phyloP scores from a whole-genome alignment of 306 rosid genomes.

The Prunus persica region Prunus_persica_NCBIv2 NC_034014.1:30191501-30192000 shows the following conservation, averaged over 20 bases:
- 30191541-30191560: slow-evolving; percentile 15
- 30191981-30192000: not conserved
- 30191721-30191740: slow-evolving; percentile 28
- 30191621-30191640: not conserved
- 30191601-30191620: slow-evolving; percentile 21
- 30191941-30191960: slow-evolving; percentile 5
- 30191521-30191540: slow-evolving; percentile 24
- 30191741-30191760: slow-evolving; percentile 24
- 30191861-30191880: slow-evolving; percentile 1
- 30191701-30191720: slow-evolving; percentile 24
- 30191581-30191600: slow-evolving; percentile 14
- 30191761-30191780: slow-evolving; percentile 11
- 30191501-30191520: not conserved
- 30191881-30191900: not conserved
- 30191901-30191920: slow-evolving; percentile 14
- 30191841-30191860: slow-evolving; percentile 47
- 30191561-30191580: slow-evolving; percentile 19
- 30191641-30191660: not conserved
- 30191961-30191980: not conserved
- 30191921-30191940: slow-evolving; percentile 6
- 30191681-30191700: slow-evolving; percentile 19
- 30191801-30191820: slow-evolving; percentile 28
- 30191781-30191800: slow-evolving; percentile 6
- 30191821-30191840: not conserved
- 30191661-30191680: not conserved